phyloP scores from a whole-genome alignment of 352 stramenopile species.

The Pythium dissimile region DNA sequence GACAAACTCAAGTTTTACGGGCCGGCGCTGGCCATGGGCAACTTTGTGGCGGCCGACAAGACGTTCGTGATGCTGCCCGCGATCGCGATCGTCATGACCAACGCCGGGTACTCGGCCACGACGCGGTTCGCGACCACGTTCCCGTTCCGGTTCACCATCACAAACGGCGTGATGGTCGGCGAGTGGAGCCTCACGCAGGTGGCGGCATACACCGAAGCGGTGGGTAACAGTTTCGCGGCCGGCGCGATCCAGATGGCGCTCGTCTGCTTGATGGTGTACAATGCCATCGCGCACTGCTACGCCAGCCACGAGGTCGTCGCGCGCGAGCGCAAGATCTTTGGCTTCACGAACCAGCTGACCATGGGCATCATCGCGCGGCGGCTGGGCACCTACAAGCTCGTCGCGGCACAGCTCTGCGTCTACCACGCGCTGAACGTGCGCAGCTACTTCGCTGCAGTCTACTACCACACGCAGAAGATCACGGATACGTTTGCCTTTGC shows the following conservation, averaged over 20 bases:
- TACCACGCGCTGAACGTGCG: constrained; percentile 22
- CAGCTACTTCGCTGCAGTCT: constrained; percentile 16
- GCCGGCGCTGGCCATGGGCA: constrained; percentile 18
- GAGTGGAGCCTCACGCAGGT: constrained; percentile 16
- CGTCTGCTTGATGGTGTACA: constrained; percentile 21
- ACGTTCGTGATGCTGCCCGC: constrained; percentile 20
- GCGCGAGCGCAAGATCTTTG: constrained; percentile 10
- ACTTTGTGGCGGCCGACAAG: constrained; percentile 22
- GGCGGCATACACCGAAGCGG: constrained; percentile 7
- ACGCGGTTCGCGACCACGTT: constrained; percentile 20
- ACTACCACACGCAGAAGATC: constrained; percentile 21
- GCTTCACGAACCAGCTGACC: constrained; percentile 18
- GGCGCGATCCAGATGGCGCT: constrained; percentile 14
- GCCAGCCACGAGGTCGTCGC: constrained; percentile 5
- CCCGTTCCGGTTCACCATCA: constrained; percentile 15
- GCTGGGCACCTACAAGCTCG: constrained; percentile 22
- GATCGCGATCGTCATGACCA: constrained; percentile 15
- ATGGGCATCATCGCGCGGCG: constrained; percentile 21
- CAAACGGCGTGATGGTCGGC: constrained; percentile 2
- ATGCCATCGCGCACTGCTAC: constrained; percentile 17
- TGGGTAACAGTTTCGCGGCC: constrained; percentile 20
- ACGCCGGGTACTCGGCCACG: constrained; percentile 16
- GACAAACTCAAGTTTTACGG: constrained; percentile 22
- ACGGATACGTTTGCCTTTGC: constrained; percentile 22
- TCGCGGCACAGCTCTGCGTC: constrained; percentile 19